Base-by-base conservation (phyloP, 2,329 filamentous ascomycete species). In the Huntiella moniliformis region DNA sequence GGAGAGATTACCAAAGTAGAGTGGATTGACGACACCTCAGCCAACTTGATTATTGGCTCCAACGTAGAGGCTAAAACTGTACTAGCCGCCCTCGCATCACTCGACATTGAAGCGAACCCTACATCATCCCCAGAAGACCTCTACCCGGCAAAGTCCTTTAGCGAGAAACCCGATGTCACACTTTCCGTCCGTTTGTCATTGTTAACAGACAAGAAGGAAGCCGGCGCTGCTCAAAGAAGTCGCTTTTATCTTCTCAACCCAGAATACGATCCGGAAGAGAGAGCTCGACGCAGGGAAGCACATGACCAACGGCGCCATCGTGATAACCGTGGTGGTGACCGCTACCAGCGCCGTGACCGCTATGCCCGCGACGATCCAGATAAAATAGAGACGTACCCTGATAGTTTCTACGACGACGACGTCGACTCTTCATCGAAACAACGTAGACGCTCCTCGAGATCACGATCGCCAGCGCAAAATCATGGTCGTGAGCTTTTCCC, bases 11-110 rank as follows among this genome's bases (percentile, higher is more conserved):
- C 72, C 47, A 70, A 73, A 51, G 68, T 95, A 52, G 86, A 96
- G 63, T 98, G 91, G 91, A 85, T 98, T 53, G 84, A 96, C 59
- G 91, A 98, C 60, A 78, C 75, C 5, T 88, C 85, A 0, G 84
- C 85, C 51, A 96, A 96, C 58, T 67, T 95, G 45, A 62, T 93
- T 44, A 96, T 91, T 63, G 66, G 63, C 35, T 68, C 68, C 5
- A 66, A 74, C 11, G 57, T 60, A 17, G 57, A 60, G 5, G 74
- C 74, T 1, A 62, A 66, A 13, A 67, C 73, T 40, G 76, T 74
- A 13, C 61, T 80, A 15, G 55, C 63, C 18, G 65, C 71, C 5
- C 65, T 80, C 22, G 63, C 68, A 47, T 62, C 63, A 13, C 60
- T 71, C 13, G 60, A 73, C 52, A 61, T 76, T 50, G 11, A 8